Evolutionary conservation across 768 basidiomycete species (phyloP).

Genomic region (Trametes cubensis): DNA sequence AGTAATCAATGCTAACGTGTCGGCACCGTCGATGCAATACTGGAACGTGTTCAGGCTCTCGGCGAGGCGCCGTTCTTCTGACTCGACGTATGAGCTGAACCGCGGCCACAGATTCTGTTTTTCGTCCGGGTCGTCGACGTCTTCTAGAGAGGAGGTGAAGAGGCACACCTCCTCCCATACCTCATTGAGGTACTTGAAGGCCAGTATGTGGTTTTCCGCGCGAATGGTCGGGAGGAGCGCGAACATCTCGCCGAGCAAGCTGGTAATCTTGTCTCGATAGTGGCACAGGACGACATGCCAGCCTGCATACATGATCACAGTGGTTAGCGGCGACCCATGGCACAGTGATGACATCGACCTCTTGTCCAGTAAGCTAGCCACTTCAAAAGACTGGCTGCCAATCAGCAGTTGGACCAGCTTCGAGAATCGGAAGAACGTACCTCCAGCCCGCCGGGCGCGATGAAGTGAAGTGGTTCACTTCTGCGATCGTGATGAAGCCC

Average conservation of each 20-base stretch:
- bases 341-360: constrained; percentile 16
- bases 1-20: constrained; percentile 33
- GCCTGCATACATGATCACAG: neutral
- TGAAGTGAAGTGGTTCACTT: constrained; percentile 37
- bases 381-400: constrained; percentile 29
- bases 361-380: constrained; percentile 40
- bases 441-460: constrained; percentile 35
- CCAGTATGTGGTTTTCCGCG: constrained; percentile 22
- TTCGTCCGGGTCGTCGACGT: neutral
- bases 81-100: neutral
- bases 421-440: constrained; percentile 17
- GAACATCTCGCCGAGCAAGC: constrained; percentile 22
- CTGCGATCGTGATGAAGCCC: constrained; percentile 37
- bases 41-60: constrained; percentile 31
- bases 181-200: constrained; percentile 31
- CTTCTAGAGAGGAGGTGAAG: constrained; percentile 8
- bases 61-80: constrained; percentile 31
- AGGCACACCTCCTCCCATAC: neutral
- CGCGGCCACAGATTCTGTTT: too few species aligned
- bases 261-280: constrained; percentile 19
- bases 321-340: constrained; percentile 26
- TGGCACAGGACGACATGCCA: neutral
- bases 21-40: constrained; percentile 36
- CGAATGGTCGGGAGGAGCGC: constrained; percentile 1
- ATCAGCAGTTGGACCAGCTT: neutral